These are phyloP conservation scores for Hortiboletus campestris DNA, from an alignment of 768 basidiomycete species.

Conservation along the genomic window DNA sequence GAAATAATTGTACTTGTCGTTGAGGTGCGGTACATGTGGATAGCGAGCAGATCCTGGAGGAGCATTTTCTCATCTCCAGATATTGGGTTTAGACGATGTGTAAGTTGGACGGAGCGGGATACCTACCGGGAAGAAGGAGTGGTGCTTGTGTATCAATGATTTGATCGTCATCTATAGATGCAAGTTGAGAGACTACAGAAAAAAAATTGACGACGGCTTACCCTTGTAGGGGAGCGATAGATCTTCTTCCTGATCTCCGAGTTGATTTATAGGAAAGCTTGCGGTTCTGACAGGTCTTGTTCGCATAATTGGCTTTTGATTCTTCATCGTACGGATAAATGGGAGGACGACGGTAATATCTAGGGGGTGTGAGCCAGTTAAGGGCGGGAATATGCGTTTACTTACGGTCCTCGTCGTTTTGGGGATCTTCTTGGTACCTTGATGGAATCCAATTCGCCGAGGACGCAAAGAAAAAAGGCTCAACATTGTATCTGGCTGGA, in stretches of 20 bases:
- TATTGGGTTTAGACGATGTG: background rate
- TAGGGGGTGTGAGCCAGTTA: slow-evolving; percentile 21
- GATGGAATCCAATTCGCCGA: slow-evolving; percentile 67
- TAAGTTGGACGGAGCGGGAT: background rate
- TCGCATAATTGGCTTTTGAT: slow-evolving; percentile 23
- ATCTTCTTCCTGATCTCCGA: background rate
- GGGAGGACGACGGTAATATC: slow-evolving; percentile 58
- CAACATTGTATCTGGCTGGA: slow-evolving; percentile 47
- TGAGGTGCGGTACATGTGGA: slow-evolving; percentile 49
- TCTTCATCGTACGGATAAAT: slow-evolving; percentile 45
- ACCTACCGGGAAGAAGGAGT: slow-evolving; percentile 37
- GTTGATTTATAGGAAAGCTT: background rate
- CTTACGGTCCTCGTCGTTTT: slow-evolving; percentile 49
- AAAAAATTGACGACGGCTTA: background rate
- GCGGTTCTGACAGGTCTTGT: slow-evolving; percentile 13
- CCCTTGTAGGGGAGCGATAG: slow-evolving; percentile 13
- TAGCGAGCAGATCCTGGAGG: slow-evolving; percentile 47
- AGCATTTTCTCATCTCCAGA: slow-evolving; percentile 20
- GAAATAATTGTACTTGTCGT: slow-evolving; percentile 26
- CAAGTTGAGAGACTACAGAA: background rate
- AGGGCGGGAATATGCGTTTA: slow-evolving; percentile 28
- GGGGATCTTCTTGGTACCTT: slow-evolving; percentile 55
- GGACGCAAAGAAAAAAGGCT: slow-evolving; percentile 66
- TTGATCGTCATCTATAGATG: slow-evolving; percentile 19
- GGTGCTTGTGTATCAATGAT: slow-evolving; percentile 55